Evolutionary conservation across 73 alveolate genomes (phyloP).

Genomic region (Effrenium voratum): DNA sequence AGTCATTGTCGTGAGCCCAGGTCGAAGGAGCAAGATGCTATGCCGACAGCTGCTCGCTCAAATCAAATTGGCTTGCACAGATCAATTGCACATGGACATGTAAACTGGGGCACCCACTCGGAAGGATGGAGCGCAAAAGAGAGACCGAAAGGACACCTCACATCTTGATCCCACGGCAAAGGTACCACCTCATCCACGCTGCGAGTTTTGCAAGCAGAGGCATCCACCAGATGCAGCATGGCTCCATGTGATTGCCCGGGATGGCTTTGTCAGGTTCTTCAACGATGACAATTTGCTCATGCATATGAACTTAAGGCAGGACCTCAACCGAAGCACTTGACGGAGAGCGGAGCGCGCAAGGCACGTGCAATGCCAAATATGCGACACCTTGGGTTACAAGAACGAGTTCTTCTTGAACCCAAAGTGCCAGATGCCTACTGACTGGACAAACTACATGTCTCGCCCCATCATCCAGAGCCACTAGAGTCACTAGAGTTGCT

Average conservation of each 20-base stretch:
- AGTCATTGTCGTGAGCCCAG: background rate
- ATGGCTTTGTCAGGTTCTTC: constrained; percentile 23
- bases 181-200: constrained; percentile 76
- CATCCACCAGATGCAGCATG: background rate
- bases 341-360: background rate
- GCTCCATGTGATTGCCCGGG: background rate
- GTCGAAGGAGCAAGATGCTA: constrained; percentile 19
- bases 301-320: constrained; percentile 56
- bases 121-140: no score
- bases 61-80: no score
- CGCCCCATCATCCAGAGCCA: no score
- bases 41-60: constrained; percentile 23
- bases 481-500: no score
- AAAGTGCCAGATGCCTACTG: background rate
- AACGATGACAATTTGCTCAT: constrained; percentile 60
- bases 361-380: constrained; percentile 67
- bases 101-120: no score
- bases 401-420: constrained; percentile 59
- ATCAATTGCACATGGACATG: no score
- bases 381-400: constrained; percentile 77
- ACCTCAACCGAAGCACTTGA: background rate
- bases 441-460: background rate
- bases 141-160: no score
- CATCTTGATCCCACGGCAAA: background rate
- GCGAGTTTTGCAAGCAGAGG: constrained; percentile 75